Evolutionary conservation across 306 rosid genomes (phyloP), one percentile per base, ranked within the genome.

Genomic region (Glycine latifolia): DNA sequence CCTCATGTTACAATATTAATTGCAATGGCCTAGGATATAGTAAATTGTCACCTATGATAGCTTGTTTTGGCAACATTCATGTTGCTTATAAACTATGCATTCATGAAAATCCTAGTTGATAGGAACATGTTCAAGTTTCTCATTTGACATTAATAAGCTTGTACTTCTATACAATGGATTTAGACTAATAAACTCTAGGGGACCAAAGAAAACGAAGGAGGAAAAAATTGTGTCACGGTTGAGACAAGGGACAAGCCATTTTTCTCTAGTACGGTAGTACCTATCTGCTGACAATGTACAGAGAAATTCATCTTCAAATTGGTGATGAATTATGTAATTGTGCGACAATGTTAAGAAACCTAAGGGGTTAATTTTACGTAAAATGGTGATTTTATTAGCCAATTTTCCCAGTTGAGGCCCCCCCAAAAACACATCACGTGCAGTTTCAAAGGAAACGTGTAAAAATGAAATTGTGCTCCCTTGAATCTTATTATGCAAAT

Each of bases 51-150:
- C 10, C 9, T 39, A 54, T 49, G 67, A 62, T 83, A 77, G 31
- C 82, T 74, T 84, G 73, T 74, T 84, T 73, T 67, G 73, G 76
- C 3, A 39, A 74, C 87, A 79, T 59, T 67, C 53, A 69, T 53
- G 26, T 74, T 48, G 54, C 80, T 67, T 60, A 63, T 39, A 55
- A 79, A 46, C 31, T 65, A 11, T 13, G 39, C 15, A 20, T 71
- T 61, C 60, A 80, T 56, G 59, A 81, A 63, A 33, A 15, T 17
- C 63, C 48, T 41, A 52, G 31, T n/a, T 58, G 56, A 79, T 37
- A n/a, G 62, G 73, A 79, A 68, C 74, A 67, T 50, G 77, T 50
- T 74, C 47, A 55, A 59, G 63, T 49, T 49, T 10, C 10, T 4
- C 16, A 67, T 26, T 81, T 52, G 26, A 60, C 68, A 82, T 60